Evolutionary conservation across 1,139 yeast species (phyloP), one percentile per base, ranked within the genome.

Genomic region (Pichia sp.): DNA sequence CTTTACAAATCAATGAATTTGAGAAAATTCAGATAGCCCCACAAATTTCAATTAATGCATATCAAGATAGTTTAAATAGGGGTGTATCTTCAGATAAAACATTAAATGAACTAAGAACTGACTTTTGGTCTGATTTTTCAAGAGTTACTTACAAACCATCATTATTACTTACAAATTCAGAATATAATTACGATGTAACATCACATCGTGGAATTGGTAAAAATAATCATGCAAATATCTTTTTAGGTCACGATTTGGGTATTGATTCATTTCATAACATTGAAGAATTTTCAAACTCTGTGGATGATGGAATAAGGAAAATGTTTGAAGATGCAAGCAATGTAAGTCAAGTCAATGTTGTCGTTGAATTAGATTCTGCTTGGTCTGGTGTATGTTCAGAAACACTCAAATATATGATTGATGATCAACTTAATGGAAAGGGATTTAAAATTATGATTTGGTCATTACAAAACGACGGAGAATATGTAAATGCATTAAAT

Each of bases 71-170:
- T 2, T 60, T 87, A 25, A 95, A 85, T 59, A 43, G 45, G 15
- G 48, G 54, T 5, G 52, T 60, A 0, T 6, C 6, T 14, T 19
- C 50, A 51, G 9, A 47, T 67, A 2, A 46, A 48, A 18, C 60
- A 84, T 59, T 60, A 4, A 50, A 53, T 0, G 53, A 54, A 0
- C 34, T 30, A 13, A 73, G 72, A 39, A 75, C 87, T 0, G 61
- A 60, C 31, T 85, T 75, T 54, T 91, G 97, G 97, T 71, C 91
- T 0, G 96, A 88, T 59, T 87, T 81, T 56, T 70, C 80, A 37
- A 74, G 78, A 51, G 70, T 88, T 43, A 72, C 84, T 16, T 78
- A 78, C 54, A 73, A 74, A 42, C 93, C 96, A 0, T 63, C 65
- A 20, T 71, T 81, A 3, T 64, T 83, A 43, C 64, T 73, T 38